Percentiles rank a stretch among this genome's conserved stretches.
phyloP scores from a whole-genome alignment of 192 early-diverging fungal species.

The Dissophora ornata region DNA sequence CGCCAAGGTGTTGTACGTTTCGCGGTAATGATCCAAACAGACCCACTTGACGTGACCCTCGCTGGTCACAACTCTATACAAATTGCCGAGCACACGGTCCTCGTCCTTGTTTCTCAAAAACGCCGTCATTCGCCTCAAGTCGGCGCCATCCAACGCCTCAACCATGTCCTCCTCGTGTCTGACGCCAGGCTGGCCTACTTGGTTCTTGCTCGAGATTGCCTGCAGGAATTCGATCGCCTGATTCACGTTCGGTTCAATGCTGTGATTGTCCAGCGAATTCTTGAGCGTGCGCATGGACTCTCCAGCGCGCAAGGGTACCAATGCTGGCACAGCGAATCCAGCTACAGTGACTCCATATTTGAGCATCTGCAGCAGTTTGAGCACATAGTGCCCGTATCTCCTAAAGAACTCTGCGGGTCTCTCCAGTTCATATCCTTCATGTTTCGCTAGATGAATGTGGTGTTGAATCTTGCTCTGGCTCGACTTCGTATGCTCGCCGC shows the following conservation, averaged over 20 bases:
- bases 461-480: constrained; percentile 8
- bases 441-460: constrained; percentile 32
- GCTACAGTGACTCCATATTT: constrained; percentile 17
- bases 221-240: constrained; percentile 27
- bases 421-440: constrained; percentile 32
- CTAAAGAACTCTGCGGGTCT: constrained; percentile 29
- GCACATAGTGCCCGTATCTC: constrained; percentile 18
- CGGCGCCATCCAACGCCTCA: constrained; percentile 7
- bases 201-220: not conserved
- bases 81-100: constrained; percentile 13
- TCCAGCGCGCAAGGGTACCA: not conserved
- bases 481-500: constrained; percentile 18
- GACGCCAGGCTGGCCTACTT: no score
- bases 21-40: constrained; percentile 34
- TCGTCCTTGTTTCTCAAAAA: constrained; percentile 17
- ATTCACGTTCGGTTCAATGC: constrained; percentile 16
- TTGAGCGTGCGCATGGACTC: not conserved
- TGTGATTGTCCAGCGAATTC: not conserved
- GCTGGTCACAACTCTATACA: constrained; percentile 17
- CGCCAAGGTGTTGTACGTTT: constrained; percentile 14
- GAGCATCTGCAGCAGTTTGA: constrained; percentile 29
- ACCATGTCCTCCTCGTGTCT: not conserved
- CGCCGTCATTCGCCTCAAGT: constrained; percentile 4
- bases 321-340: constrained; percentile 14
- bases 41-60: constrained; percentile 36